phyloP scores from a whole-genome alignment of 352 stramenopile genomes.

The Globisporangium nodosum region DNA sequence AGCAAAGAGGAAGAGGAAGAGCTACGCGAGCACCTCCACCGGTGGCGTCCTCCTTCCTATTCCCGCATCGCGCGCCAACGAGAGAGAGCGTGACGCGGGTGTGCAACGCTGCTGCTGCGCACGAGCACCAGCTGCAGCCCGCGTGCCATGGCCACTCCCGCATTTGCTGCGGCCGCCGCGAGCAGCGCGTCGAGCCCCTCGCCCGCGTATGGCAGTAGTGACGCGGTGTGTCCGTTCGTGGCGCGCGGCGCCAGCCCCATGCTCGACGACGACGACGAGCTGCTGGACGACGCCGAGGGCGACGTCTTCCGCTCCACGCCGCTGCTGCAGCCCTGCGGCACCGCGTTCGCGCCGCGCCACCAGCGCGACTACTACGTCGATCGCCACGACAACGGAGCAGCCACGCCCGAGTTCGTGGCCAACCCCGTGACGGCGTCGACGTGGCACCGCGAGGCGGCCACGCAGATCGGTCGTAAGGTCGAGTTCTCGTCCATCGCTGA shows the following conservation, averaged over 20 bases:
- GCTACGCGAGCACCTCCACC: too few relatives aligned
- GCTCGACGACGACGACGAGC: constrained; percentile 51
- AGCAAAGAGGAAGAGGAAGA: too few relatives aligned
- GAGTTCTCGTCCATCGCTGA: constrained; percentile 63
- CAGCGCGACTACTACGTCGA: constrained; percentile 4
- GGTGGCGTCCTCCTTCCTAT: too few relatives aligned
- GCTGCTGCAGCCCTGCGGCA: constrained; percentile 5
- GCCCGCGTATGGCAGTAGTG: constrained; percentile 12
- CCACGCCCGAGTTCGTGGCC: constrained; percentile 16
- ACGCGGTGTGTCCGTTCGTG: constrained; percentile 34
- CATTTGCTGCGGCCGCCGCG: constrained; percentile 5
- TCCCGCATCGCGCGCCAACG: too few relatives aligned
- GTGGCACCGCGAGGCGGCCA: constrained; percentile 9
- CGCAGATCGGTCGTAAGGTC: constrained; percentile 22
- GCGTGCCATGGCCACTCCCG: constrained; percentile 18
- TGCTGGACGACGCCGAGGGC: constrained; percentile 35
- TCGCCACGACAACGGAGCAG: background rate
- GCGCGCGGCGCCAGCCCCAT: constrained; percentile 29
- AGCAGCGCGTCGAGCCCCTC: constrained; percentile 7
- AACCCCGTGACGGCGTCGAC: constrained; percentile 16
- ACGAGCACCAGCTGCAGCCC: background rate
- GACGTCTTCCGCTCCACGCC: constrained; percentile 54
- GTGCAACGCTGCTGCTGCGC: too few relatives aligned
- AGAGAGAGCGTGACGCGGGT: too few relatives aligned
- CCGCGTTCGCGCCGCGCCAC: constrained; percentile 11